Base-by-base conservation (phyloP, 345 rosid genomes). In the Eucalyptus pumila region DNA sequence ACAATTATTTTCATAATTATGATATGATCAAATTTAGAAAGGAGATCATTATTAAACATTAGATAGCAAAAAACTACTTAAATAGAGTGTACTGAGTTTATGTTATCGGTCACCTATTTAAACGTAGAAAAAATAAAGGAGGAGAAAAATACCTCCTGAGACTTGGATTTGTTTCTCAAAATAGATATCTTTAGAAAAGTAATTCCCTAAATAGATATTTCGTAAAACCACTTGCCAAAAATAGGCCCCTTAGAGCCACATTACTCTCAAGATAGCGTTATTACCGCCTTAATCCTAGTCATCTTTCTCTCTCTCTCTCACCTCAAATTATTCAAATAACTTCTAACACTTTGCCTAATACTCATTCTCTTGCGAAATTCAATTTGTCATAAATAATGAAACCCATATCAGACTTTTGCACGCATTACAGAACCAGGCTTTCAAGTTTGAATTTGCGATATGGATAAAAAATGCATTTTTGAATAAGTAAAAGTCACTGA, bases 401-500 rank as follows among this genome's bases (percentile, higher is more conserved):
- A 65, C 16, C 72, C 72, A 14, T 0, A 65, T 40, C 81, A 17
- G 19, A 1, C 10, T 9, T 32, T 10, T 19, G 45, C 44, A 2
- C 45, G 14, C 44, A 72, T 72, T 19, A 9, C 11, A 5, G 2
- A 69, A 32, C 44, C 2, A 69, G 37, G 42, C 80, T 69, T 17
- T 34, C 13, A 5, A 34, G 24, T 32, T 34, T 3, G 7, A 34
- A 34, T 34, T 16, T 8, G 0, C 2, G 4, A 34, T 34, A 9
- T 34, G 14, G 13, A 34, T 17, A 2, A 69, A 72, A 34, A 17
- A 19, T 2, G 37, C 14, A 5, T 10, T 34, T 72, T 72, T 4
- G 2, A 37, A 19, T 37, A 19, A 37, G 11, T 19, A 9, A 2
- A 37, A 19, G 44, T 9, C 81, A 17, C 81, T 72, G 40, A 32